Conservation (phyloP, 2,329 filamentous ascomycete species). For the Aspergillus brasiliensis region DNA sequence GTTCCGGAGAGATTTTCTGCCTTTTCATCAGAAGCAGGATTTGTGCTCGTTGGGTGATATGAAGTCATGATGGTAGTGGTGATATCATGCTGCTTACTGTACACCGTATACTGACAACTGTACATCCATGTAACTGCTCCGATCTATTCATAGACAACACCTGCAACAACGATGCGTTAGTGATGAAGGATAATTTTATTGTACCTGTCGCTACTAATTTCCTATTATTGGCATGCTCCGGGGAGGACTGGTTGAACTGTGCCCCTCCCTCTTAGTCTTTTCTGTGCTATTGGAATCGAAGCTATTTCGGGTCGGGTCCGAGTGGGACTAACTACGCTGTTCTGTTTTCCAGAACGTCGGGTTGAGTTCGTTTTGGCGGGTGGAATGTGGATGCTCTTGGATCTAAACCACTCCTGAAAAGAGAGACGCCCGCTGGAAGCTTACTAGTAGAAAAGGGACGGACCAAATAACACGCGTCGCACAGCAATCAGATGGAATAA, state of each 20-base stretch:
- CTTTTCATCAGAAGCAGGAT: background rate
- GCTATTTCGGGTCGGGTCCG: background rate
- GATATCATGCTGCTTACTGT: no score
- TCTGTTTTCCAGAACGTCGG: constrained; percentile 8
- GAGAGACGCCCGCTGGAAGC: background rate
- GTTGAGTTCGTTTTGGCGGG: background rate
- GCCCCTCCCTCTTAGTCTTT: background rate
- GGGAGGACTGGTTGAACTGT: background rate
- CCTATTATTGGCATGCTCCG: background rate
- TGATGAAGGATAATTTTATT: background rate
- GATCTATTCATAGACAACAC: background rate
- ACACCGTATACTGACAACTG: no score
- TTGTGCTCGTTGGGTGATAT: background rate
- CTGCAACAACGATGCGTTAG: background rate
- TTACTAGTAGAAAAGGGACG: background rate
- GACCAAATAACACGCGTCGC: background rate
- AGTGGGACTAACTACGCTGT: background rate
- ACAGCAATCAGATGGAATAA: background rate
- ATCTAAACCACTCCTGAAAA: background rate
- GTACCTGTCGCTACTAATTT: no score
- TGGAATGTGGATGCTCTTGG: background rate
- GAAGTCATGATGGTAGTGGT: background rate
- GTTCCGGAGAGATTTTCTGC: background rate
- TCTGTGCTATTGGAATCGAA: constrained; percentile 5
- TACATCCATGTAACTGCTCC: no score